These are phyloP conservation scores for Aotearoamyces nothofagi DNA, from an alignment of 2,329 filamentous ascomycete species.

Conservation along the genomic window DNA sequence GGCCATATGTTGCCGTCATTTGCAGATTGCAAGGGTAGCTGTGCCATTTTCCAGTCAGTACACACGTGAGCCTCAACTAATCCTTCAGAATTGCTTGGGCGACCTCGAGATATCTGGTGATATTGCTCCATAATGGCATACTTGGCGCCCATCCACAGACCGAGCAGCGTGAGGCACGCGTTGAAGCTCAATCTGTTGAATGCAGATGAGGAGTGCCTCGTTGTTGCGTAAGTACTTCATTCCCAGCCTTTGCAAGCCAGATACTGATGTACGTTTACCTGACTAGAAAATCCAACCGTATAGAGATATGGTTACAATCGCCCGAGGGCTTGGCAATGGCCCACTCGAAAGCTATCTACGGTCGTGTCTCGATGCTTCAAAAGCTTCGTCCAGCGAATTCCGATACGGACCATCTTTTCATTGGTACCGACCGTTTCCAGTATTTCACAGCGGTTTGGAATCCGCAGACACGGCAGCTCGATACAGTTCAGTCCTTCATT, in stretches of 20 bases:
- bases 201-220: constrained; percentile 62
- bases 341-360: constrained; percentile 62
- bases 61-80: too few relatives aligned
- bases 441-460: constrained; percentile 91
- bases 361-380: constrained; percentile 74
- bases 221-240: constrained; percentile 57
- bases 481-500: constrained; percentile 32
- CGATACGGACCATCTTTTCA: constrained; percentile 70
- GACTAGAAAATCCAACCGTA: constrained; percentile 62
- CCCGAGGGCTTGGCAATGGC: constrained; percentile 49
- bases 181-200: constrained; percentile 65
- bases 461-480: constrained; percentile 30
- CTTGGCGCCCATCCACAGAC: constrained; percentile 80
- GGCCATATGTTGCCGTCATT: background rate
- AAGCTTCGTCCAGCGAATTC: constrained; percentile 62
- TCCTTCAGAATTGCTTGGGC: too few relatives aligned
- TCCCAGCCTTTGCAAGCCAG: constrained; percentile 5
- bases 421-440: constrained; percentile 78
- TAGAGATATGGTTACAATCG: constrained; percentile 67
- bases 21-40: background rate
- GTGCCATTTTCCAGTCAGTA: too few relatives aligned
- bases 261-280: constrained; percentile 9
- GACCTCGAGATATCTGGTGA: too few relatives aligned
- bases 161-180: constrained; percentile 84
- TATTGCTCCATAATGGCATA: constrained; percentile 71